Conservation (phyloP, 106 monocot species). For the Platanthera zijinensis region DNA sequence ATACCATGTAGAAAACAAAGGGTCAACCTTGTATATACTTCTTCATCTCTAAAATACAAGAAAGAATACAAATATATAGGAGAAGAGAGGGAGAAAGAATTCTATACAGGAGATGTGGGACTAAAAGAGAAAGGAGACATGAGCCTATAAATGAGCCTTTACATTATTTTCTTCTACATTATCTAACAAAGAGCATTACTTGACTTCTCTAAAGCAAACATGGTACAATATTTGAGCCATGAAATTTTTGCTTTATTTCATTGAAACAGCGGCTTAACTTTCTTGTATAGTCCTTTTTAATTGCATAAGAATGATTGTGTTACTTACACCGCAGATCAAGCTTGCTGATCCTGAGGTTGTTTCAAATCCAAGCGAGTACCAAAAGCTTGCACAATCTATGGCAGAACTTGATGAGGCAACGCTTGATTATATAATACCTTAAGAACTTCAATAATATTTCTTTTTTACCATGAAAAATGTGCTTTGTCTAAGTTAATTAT, state of each 20-base stretch:
- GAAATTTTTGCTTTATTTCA: not conserved
- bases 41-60: too few relatives aligned
- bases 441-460: not conserved
- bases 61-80: too few relatives aligned
- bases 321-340: constrained; percentile 52
- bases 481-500: constrained; percentile 1
- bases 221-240: not conserved
- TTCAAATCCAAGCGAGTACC: constrained; percentile 89
- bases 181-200: not conserved
- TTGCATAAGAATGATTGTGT: not conserved
- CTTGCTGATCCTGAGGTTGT: constrained; percentile 95
- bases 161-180: not conserved
- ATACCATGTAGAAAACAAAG: too few relatives aligned
- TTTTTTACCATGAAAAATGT: not conserved
- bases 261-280: not conserved
- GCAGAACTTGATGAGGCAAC: constrained; percentile 84
- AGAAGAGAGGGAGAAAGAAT: too few relatives aligned
- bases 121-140: too few relatives aligned
- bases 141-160: too few relatives aligned
- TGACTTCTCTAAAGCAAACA: not conserved
- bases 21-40: too few relatives aligned
- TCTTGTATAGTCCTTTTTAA: not conserved
- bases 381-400: constrained; percentile 90
- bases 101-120: too few relatives aligned
- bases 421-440: not conserved